Evolutionary conservation across 2,329 filamentous ascomycete genomes (phyloP).

Genomic region (Nectriaceae sp.): DNA sequence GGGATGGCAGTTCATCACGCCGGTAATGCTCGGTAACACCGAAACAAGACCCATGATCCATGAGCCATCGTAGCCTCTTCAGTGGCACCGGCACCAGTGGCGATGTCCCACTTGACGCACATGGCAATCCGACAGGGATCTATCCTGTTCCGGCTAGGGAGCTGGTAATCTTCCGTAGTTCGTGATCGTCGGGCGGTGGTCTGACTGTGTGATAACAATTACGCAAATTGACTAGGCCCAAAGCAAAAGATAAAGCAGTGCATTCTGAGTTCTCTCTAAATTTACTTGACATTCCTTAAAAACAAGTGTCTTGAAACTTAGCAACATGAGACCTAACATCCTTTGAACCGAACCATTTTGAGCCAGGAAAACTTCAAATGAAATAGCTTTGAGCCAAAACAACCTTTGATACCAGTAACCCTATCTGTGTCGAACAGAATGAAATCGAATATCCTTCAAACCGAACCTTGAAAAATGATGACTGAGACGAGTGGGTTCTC

Average conservation of each 20-base stretch:
- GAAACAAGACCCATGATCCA: conserved; percentile 9
- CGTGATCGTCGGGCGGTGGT: background rate
- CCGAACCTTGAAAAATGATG: too few species aligned
- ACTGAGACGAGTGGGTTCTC: conserved; percentile 2
- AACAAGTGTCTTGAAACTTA: background rate
- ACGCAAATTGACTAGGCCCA: background rate
- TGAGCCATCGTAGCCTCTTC: background rate
- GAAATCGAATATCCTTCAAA: too few species aligned
- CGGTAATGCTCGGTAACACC: conserved; percentile 26
- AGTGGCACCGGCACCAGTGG: conserved; percentile 1
- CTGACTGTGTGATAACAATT: conserved; percentile 12
- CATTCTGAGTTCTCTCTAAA: background rate
- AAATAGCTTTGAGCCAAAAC: too few species aligned
- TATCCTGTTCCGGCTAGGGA: conserved; percentile 4
- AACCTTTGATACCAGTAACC: too few species aligned
- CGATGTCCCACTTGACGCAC: conserved; percentile 21
- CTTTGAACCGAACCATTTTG: background rate
- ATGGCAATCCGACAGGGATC: conserved; percentile 19
- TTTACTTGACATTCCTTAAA: too few species aligned
- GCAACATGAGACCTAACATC: background rate
- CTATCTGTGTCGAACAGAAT: too few species aligned
- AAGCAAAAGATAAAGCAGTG: conserved; percentile 2
- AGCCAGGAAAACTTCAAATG: background rate
- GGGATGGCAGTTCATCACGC: conserved; percentile 13
- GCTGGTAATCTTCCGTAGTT: conserved; percentile 2